Evolutionary conservation across 306 rosid species (phyloP).

Genomic region (Senna tora): DNA sequence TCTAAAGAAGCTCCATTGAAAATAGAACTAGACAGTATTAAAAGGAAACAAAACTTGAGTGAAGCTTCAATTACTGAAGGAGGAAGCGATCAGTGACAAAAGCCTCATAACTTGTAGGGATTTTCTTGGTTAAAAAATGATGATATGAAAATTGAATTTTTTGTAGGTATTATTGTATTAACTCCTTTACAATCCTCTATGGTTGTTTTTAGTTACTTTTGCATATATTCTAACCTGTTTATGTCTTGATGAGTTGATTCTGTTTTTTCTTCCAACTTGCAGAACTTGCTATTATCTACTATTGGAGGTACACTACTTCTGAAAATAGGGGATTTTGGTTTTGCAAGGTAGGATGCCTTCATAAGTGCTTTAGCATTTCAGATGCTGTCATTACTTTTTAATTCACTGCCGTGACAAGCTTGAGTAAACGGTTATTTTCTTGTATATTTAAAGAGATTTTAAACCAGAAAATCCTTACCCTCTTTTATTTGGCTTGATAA

Average conservation of each 20-base stretch:
- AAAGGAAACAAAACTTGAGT: constrained; percentile 4
- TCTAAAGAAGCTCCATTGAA: neutral
- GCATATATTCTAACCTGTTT: constrained; percentile 24
- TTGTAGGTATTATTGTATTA: neutral
- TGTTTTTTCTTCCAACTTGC: constrained; percentile 45
- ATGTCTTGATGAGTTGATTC: constrained; percentile 22
- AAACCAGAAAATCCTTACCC: neutral
- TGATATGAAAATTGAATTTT: neutral
- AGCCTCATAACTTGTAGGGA: constrained; percentile 4
- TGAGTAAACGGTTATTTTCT: constrained; percentile 18
- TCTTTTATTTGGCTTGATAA: neutral
- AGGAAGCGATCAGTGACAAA: neutral
- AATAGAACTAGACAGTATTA: neutral
- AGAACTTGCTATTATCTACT: constrained; percentile 82
- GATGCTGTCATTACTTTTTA: neutral
- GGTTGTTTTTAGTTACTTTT: constrained; percentile 5
- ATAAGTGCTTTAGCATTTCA: constrained; percentile 18
- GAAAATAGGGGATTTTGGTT: constrained; percentile 98
- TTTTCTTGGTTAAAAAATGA: constrained; percentile 3
- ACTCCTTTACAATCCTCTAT: constrained; percentile 7
- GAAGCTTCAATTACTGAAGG: neutral
- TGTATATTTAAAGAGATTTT: neutral
- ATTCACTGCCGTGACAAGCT: constrained; percentile 29
- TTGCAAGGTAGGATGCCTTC: constrained; percentile 71
- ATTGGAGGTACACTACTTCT: constrained; percentile 55